phyloP scores from a whole-genome alignment of 2,329 filamentous ascomycete genomes.

The Paracoccidioides brasiliensis region DNA sequence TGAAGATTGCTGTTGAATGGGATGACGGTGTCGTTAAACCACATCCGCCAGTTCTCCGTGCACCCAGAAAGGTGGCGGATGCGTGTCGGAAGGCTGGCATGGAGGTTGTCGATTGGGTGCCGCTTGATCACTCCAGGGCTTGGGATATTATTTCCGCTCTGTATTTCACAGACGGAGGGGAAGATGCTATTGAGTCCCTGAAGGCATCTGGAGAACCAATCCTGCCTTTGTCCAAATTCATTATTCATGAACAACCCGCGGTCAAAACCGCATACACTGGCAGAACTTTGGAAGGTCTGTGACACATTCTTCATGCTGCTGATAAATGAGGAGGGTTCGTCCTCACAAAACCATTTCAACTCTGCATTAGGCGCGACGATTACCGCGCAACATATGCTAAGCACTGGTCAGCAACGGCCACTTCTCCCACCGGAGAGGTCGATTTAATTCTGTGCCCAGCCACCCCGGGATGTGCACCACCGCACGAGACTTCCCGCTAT shows the following conservation, averaged over 20 bases:
- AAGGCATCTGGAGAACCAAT: slow-evolving; percentile 44
- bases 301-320: not conserved
- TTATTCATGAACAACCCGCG: slow-evolving; percentile 43
- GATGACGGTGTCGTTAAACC: slow-evolving; percentile 39
- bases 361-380: slow-evolving; percentile 4
- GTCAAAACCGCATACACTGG: slow-evolving; percentile 30
- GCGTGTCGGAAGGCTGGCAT: slow-evolving; percentile 11
- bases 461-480: slow-evolving; percentile 42
- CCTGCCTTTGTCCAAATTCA: slow-evolving; percentile 45
- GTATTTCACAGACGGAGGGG: slow-evolving; percentile 50
- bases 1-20: slow-evolving; percentile 34
- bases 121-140: slow-evolving; percentile 37
- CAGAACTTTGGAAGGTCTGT: slow-evolving; percentile 28
- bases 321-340: not conserved
- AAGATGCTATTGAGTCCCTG: slow-evolving; percentile 40
- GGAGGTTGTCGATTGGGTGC: slow-evolving; percentile 21
- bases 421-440: slow-evolving; percentile 15
- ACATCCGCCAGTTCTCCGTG: slow-evolving; percentile 47
- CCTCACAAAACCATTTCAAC: slow-evolving; percentile 1
- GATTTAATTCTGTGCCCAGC: slow-evolving; percentile 52
- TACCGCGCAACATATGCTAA: slow-evolving; percentile 35
- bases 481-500: slow-evolving; percentile 41
- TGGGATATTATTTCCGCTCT: slow-evolving; percentile 34
- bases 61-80: slow-evolving; percentile 34
- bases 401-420: slow-evolving; percentile 34